These are phyloP conservation scores for Haplosporangium sp. DNA, from an alignment of 371 early-diverging fungal genomes.

Conservation along the genomic window DNA sequence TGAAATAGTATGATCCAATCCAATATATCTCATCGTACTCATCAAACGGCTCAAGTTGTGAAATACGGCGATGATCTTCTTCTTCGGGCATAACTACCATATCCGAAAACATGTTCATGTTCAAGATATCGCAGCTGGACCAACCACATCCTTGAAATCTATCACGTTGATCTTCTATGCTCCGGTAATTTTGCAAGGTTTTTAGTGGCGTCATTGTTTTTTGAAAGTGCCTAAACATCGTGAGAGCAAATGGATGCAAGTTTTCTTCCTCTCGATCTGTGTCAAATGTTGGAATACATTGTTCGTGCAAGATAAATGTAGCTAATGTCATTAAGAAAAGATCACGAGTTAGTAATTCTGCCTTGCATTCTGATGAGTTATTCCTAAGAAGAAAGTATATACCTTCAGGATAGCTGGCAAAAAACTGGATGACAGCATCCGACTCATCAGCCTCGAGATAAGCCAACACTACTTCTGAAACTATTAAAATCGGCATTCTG, in stretches of 20 bases:
- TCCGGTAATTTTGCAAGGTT: conserved; percentile 33
- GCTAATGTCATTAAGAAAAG: conserved; percentile 13
- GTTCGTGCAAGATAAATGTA: conserved; percentile 49
- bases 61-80: conserved; percentile 35
- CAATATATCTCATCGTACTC: conserved; percentile 49
- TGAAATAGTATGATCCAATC: conserved; percentile 54
- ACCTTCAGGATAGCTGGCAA: conserved; percentile 46
- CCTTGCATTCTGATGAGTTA: background rate
- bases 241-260: conserved; percentile 43
- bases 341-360: background rate
- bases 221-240: conserved; percentile 51
- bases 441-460: conserved; percentile 48
- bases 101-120: conserved; percentile 49
- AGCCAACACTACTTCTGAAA: conserved; percentile 50
- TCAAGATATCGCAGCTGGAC: conserved; percentile 39
- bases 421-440: conserved; percentile 41
- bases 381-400: background rate
- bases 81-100: conserved; percentile 25
- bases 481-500: conserved; percentile 40
- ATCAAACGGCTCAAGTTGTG: conserved; percentile 45
- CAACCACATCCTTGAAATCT: conserved; percentile 39
- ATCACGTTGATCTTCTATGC: conserved; percentile 35
- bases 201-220: conserved; percentile 54
- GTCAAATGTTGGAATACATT: conserved; percentile 50
- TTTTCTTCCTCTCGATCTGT: conserved; percentile 20